Evolutionary conservation across 2,329 filamentous ascomycete genomes (phyloP), one percentile per base, ranked within the genome.

Genomic region (Fusarium longipes): DNA sequence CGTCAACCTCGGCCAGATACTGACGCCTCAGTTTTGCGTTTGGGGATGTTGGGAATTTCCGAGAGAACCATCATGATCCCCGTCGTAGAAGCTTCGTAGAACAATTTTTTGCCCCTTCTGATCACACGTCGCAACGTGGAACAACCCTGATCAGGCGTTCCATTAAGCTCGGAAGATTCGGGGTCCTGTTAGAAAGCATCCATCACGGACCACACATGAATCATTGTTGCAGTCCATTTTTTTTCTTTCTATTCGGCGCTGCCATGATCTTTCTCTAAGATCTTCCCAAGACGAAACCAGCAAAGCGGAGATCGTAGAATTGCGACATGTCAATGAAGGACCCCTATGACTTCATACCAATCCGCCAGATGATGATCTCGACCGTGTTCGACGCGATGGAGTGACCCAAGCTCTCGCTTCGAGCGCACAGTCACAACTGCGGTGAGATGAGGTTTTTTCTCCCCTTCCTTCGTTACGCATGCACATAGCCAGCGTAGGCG

Each of bases 271-370:
- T 40, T 12, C 18, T 42, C 24, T 40, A 8, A 55, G 47, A 40
- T 42, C 27, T 22, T 57, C 20, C 20, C 20, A 61, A 48, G 36
- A 38, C 38, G 43, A 63, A 45, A 45, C 25, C 8, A 18, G 57
- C 30, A 24, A 29, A 48, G 30, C 44, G 54, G 42, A 51, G 24
- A 49, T 48, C 30, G 9, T 48, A 36, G 47, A 38, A 57, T 52
- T 49, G 53, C 45, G 38, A 24, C 32, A 71, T 65, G 40, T 38
- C 36, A 60, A 59, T 42, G 25, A 30, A 72, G 57, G 73, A 75
- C 70, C 73, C 73, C 59, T 75, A 75, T 75, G 73, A 75, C 71
- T 71, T 74, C 73, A 75, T 75, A 44, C n/a, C 40, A 39, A 51
- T 63, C 48, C 65, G 61, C 42, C 29, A 45, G 17, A 45, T n/a